A percentile compares a stretch with the other conserved stretches of the same genome.
These are phyloP conservation scores for Helotiales sp. DNA, from an alignment of 2,329 filamentous ascomycete genomes.

Conservation along the genomic window DNA sequence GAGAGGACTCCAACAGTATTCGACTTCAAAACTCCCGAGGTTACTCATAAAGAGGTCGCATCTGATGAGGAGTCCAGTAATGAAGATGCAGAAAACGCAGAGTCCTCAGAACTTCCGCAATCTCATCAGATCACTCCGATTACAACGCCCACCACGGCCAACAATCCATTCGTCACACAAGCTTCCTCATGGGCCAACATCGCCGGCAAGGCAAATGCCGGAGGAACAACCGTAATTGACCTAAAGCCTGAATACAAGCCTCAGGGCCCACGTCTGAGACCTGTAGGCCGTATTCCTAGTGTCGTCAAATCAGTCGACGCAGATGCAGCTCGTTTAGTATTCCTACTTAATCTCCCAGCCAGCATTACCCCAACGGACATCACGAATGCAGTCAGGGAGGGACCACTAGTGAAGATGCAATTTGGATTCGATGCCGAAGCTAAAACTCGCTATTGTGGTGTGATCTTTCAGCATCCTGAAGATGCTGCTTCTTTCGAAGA, in stretches of 20 bases:
- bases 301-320: conserved; percentile 9
- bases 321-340: conserved; percentile 29
- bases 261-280: conserved; percentile 12
- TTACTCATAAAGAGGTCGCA: neutral
- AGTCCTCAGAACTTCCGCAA: neutral
- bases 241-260: conserved; percentile 12
- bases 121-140: neutral
- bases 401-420: conserved; percentile 29
- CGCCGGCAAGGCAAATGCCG: conserved; percentile 18
- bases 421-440: conserved; percentile 28
- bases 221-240: conserved; percentile 20
- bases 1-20: neutral
- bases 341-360: conserved; percentile 30
- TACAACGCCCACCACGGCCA: neutral
- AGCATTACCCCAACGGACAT: conserved; percentile 28
- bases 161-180: conserved; percentile 8
- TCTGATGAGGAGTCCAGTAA: no score
- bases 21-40: neutral
- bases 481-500: conserved; percentile 28
- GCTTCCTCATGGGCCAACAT: conserved; percentile 30
- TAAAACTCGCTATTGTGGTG: conserved; percentile 23
- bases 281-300: conserved; percentile 17
- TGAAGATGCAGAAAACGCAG: neutral
- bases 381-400: conserved; percentile 31
- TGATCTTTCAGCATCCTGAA: conserved; percentile 31